phyloP scores from a whole-genome alignment of 805 yeast species.

The Kodamaea restingae region DNA sequence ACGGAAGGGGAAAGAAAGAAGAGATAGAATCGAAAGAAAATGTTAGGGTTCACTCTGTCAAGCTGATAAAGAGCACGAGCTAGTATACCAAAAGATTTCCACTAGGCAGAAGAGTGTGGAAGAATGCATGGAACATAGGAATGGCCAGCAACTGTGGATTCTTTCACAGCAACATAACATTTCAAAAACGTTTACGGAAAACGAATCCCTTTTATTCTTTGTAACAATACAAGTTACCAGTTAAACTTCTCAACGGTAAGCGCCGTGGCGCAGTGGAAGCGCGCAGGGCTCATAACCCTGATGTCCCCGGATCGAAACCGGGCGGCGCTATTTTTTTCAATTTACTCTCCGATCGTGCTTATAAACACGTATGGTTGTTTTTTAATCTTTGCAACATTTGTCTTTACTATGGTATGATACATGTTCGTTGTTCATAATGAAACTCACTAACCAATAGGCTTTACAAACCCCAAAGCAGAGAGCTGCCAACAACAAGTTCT shows the following conservation, averaged over 20 bases:
- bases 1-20: no score
- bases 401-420: constrained; percentile 3
- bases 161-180: no score
- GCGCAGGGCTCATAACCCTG: constrained; percentile 99
- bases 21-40: no score
- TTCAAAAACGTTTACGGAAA: no score
- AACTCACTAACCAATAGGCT: constrained; percentile 41
- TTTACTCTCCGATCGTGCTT: background rate
- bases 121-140: no score
- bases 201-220: no score
- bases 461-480: constrained; percentile 84
- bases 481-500: constrained; percentile 80
- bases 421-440: background rate
- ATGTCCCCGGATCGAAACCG: constrained; percentile 96
- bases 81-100: no score
- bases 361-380: constrained; percentile 1
- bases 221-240: no score
- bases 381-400: background rate
- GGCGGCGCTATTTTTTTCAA: constrained; percentile 65
- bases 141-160: no score
- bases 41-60: no score
- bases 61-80: no score
- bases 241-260: constrained; percentile 28
- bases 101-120: no score
- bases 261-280: constrained; percentile 99